Conservation (phyloP, 2,329 filamentous ascomycete species). For the Dendrostoma leiphaemia region DNA sequence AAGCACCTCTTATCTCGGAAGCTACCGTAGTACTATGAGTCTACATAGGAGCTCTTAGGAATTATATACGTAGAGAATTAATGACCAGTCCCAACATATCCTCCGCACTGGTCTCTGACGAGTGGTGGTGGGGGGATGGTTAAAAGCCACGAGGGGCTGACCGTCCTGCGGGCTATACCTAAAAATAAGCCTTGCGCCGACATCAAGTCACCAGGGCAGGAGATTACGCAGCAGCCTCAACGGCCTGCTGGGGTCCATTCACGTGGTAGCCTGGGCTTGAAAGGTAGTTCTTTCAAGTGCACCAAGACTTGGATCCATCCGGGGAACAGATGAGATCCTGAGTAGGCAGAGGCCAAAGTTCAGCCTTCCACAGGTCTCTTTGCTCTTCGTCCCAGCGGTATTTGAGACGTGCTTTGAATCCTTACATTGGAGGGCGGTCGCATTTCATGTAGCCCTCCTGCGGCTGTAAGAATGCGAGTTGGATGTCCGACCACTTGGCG, state of each 20-base stretch:
- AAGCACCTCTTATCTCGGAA: not conserved
- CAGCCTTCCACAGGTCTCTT: not conserved
- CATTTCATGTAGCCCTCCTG: too few species aligned
- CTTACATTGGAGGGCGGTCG: too few species aligned
- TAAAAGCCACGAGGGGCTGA: not conserved
- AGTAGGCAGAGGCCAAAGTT: not conserved
- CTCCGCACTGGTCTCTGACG: not conserved
- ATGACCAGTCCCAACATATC: not conserved
- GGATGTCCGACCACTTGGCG: too few species aligned
- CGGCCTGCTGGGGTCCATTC: not conserved
- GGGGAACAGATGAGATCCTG: not conserved
- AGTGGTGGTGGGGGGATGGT: not conserved
- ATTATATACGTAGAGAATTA: not conserved
- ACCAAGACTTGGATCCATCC: not conserved
- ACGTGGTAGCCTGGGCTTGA: not conserved
- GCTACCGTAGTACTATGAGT: not conserved
- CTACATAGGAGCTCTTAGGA: not conserved
- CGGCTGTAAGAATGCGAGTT: too few species aligned
- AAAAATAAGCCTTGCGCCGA: not conserved
- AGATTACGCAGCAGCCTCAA: not conserved
- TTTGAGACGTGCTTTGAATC: not conserved
- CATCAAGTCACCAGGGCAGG: not conserved
- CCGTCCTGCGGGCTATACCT: not conserved
- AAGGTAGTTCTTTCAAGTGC: not conserved
- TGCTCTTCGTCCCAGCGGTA: not conserved